Evolutionary conservation across 371 early-diverging fungal genomes (phyloP).

Genomic region (Syncephalastrum monosporum): DNA sequence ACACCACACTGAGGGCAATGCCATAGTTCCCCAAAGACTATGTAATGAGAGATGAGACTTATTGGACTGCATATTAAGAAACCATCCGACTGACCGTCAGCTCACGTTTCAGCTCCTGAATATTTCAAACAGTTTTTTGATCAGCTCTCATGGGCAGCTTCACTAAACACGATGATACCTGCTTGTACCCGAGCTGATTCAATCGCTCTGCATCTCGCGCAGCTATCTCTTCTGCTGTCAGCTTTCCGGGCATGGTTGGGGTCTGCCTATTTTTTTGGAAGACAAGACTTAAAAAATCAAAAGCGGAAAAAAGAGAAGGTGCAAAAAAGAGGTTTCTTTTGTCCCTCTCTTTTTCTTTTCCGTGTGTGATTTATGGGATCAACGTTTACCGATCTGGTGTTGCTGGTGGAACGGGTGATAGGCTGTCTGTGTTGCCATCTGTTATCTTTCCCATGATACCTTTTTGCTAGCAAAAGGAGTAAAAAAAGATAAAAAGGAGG

Average conservation of each 20-base stretch:
- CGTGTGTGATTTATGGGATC: too few relatives aligned
- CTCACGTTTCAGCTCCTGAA: slow-evolving; percentile 38
- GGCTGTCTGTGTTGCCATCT: too few relatives aligned
- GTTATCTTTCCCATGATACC: too few relatives aligned
- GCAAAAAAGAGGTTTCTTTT: background rate
- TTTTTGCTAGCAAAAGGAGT: too few relatives aligned
- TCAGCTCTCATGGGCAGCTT: background rate
- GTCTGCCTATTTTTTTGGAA: background rate
- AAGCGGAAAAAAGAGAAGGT: background rate
- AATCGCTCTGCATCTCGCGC: slow-evolving; percentile 36
- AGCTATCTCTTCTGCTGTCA: slow-evolving; percentile 35
- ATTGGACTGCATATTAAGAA: background rate
- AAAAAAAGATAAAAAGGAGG: too few relatives aligned
- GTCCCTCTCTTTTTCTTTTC: background rate
- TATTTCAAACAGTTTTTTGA: background rate
- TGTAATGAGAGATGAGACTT: background rate
- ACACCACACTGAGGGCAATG: slow-evolving; percentile 34
- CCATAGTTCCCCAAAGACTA: slow-evolving; percentile 42
- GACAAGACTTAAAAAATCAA: background rate
- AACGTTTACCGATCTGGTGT: too few relatives aligned
- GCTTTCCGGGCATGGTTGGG: slow-evolving; percentile 6
- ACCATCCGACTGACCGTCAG: slow-evolving; percentile 20
- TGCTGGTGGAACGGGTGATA: too few relatives aligned
- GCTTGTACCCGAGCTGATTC: slow-evolving; percentile 38
- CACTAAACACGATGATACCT: slow-evolving; percentile 9